Percentiles rank a stretch among this genome's conserved stretches.
Conservation (phyloP, 495 filamentous ascomycete genomes). For the Beverwykella pulmonaria region DNA sequence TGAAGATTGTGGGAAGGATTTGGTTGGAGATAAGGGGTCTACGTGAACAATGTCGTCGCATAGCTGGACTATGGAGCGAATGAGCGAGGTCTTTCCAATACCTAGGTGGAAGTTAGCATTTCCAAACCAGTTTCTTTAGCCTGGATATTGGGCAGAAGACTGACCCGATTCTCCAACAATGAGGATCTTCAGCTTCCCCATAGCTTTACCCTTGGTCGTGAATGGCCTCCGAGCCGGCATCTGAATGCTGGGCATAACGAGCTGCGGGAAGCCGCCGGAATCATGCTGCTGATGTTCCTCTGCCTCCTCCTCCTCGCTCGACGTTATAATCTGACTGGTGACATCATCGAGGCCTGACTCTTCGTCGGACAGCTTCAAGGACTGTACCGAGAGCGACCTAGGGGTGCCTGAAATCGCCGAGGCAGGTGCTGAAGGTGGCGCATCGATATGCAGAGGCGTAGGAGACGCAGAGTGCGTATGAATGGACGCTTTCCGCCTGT, state of each 20-base stretch:
- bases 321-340: slow-evolving; percentile 53
- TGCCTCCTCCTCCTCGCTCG: slow-evolving; percentile 53
- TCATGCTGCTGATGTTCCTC: slow-evolving; percentile 40
- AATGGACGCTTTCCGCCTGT: slow-evolving; percentile 10
- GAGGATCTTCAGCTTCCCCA: slow-evolving; percentile 86
- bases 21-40: slow-evolving; percentile 67
- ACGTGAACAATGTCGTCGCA: slow-evolving; percentile 97
- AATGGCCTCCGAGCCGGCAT: slow-evolving; percentile 95
- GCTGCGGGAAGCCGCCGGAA: slow-evolving; percentile 68
- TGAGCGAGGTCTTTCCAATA: slow-evolving; percentile 84
- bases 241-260: slow-evolving; percentile 96
- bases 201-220: slow-evolving; percentile 77
- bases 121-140: not conserved
- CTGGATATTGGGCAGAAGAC: slow-evolving; percentile 16
- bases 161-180: slow-evolving; percentile 82
- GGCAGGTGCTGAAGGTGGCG: slow-evolving; percentile 49
- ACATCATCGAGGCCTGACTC: slow-evolving; percentile 56
- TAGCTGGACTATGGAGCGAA: slow-evolving; percentile 90
- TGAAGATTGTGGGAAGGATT: slow-evolving; percentile 33
- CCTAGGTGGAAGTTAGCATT: slow-evolving; percentile 42
- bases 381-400: slow-evolving; percentile 52
- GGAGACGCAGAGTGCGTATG: slow-evolving; percentile 53
- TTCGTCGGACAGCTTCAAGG: slow-evolving; percentile 55
- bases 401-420: slow-evolving; percentile 48
- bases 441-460: slow-evolving; percentile 57